Evolutionary conservation across 306 rosid species (phyloP).

Genomic region (Inga oerstediana): DNA sequence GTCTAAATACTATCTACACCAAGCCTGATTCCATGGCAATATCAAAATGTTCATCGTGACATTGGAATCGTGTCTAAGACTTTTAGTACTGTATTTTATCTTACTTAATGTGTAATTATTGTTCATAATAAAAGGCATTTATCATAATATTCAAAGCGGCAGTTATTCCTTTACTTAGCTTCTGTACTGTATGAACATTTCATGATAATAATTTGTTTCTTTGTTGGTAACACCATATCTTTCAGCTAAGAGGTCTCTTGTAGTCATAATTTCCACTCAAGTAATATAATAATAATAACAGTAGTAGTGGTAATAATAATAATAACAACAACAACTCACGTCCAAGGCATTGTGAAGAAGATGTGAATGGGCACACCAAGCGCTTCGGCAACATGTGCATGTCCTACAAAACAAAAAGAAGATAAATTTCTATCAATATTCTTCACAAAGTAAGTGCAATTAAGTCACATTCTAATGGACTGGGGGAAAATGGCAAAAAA

Average conservation of each 20-base stretch:
- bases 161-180: slow-evolving; percentile 21
- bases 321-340: slow-evolving; percentile 44
- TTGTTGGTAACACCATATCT: slow-evolving; percentile 21
- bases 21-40: too few species aligned
- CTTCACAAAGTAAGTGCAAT: slow-evolving; percentile 22
- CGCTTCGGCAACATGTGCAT: slow-evolving; percentile 92
- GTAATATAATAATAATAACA: slow-evolving; percentile 28
- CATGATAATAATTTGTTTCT: slow-evolving; percentile 18
- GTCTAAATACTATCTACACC: too few species aligned
- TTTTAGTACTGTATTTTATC: too few species aligned
- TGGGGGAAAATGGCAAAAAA: not conserved
- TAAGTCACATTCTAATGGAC: not conserved
- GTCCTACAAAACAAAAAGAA: slow-evolving; percentile 66
- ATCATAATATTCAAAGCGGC: slow-evolving; percentile 25
- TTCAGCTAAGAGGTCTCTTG: not conserved
- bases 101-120: too few species aligned
- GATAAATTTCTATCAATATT: slow-evolving; percentile 22
- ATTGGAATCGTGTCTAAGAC: too few species aligned
- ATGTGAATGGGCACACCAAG: slow-evolving; percentile 95
- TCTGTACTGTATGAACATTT: slow-evolving; percentile 15
- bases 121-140: not conserved
- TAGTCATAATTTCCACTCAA: not conserved
- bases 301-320: too few species aligned
- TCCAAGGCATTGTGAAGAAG: slow-evolving; percentile 99
- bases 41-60: too few species aligned